A percentile compares a stretch with the other conserved stretches of the same genome.
phyloP scores from a whole-genome alignment of 1,284 basidiomycete species.

The Ustilago xerochloae region DNA sequence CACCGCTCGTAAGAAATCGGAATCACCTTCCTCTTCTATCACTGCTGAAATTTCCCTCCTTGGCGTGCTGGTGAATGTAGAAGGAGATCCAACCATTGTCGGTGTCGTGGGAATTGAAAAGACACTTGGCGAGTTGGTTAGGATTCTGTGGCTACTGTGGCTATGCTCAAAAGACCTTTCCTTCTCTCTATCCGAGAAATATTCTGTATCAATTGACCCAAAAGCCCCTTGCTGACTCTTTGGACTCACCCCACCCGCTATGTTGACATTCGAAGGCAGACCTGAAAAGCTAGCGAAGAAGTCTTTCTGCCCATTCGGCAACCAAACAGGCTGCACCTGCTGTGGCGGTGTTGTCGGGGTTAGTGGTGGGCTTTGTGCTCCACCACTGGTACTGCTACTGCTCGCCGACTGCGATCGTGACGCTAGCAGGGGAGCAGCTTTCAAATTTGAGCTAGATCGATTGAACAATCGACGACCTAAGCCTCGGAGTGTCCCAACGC shows the following conservation, averaged over 20 bases:
- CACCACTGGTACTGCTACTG: slow-evolving; percentile 17
- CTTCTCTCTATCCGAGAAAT: neutral
- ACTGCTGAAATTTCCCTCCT: slow-evolving; percentile 26
- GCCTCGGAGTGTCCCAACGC: slow-evolving; percentile 23
- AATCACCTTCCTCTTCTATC: slow-evolving; percentile 47
- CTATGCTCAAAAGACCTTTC: neutral
- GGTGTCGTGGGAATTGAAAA: slow-evolving; percentile 6
- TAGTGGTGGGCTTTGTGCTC: slow-evolving; percentile 35
- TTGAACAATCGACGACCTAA: slow-evolving; percentile 41
- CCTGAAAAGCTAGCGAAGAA: slow-evolving; percentile 32
- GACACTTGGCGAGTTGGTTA: neutral
- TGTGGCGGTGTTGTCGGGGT: slow-evolving; percentile 46
- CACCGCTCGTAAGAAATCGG: slow-evolving; percentile 54
- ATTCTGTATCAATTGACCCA: too few relatives aligned
- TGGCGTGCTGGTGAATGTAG: slow-evolving; percentile 4
- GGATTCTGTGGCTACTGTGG: too few relatives aligned
- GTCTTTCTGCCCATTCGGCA: slow-evolving; percentile 48
- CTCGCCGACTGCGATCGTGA: slow-evolving; percentile 44
- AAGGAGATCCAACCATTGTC: neutral
- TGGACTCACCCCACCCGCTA: slow-evolving; percentile 12
- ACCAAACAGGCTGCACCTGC: slow-evolving; percentile 28
- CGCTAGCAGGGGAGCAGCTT: slow-evolving; percentile 14
- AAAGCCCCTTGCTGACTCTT: slow-evolving; percentile 18
- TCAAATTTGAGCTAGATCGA: slow-evolving; percentile 30
- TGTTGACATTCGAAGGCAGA: slow-evolving; percentile 15